Percentiles rank a stretch among this genome's conserved stretches.
phyloP scores from a whole-genome alignment of 2,329 filamentous ascomycete species.

The Fusarium xylarioides region DNA sequence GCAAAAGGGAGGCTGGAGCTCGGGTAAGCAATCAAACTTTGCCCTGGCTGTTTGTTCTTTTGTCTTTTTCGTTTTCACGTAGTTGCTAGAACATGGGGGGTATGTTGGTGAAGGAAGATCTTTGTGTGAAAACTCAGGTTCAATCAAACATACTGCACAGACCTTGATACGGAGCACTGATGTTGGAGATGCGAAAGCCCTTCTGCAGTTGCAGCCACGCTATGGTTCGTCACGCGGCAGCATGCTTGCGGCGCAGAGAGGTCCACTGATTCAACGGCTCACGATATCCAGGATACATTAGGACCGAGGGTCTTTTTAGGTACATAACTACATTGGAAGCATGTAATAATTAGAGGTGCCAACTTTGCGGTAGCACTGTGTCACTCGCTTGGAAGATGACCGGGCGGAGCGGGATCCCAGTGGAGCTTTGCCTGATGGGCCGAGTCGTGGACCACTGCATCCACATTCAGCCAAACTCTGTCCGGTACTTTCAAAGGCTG shows the following conservation, averaged over 20 bases:
- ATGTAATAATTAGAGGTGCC: background rate
- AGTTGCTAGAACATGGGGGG: slow-evolving; percentile 14
- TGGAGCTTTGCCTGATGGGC: slow-evolving; percentile 22
- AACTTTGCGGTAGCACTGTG: slow-evolving; percentile 32
- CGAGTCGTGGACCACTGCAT: slow-evolving; percentile 28
- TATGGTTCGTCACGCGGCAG: slow-evolving; percentile 42
- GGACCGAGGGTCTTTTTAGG: slow-evolving; percentile 15
- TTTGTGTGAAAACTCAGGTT: background rate
- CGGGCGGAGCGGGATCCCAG: slow-evolving; percentile 21
- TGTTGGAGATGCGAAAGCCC: background rate
- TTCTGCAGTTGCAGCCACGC: slow-evolving; percentile 13
- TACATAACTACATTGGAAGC: background rate
- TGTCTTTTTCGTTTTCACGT: background rate
- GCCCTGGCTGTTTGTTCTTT: background rate
- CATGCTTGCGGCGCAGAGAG: slow-evolving; percentile 41
- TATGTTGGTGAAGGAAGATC: background rate
- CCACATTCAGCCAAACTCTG: slow-evolving; percentile 20
- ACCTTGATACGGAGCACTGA: background rate
- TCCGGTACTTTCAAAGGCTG: background rate
- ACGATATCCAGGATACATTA: slow-evolving; percentile 25
- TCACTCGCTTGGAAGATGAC: slow-evolving; percentile 31
- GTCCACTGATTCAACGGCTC: slow-evolving; percentile 40
- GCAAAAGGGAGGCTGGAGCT: slow-evolving; percentile 34
- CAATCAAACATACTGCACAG: background rate
- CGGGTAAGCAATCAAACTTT: slow-evolving; percentile 6